Base-by-base conservation (phyloP, 2,329 filamentous ascomycete genomes). In the Alternaria ventricosa region DNA sequence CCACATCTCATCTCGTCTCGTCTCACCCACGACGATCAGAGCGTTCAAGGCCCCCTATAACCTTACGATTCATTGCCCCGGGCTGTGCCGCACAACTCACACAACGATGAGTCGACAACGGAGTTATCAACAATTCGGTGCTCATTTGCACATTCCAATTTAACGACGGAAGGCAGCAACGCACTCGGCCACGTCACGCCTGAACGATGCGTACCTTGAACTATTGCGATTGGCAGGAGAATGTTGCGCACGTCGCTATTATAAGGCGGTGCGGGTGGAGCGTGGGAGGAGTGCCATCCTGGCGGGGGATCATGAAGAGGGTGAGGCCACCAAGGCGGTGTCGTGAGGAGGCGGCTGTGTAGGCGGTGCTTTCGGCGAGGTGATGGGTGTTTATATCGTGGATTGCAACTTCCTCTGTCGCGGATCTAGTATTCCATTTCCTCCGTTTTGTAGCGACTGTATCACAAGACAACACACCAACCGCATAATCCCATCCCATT, bases 1-100 rank as follows among this genome's bases (percentile, higher is more conserved):
- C 49, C 49, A 41, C 28, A 53, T 53, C 49, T 53, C 49, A 53
- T 41, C 49, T 53, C 28, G 36, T 53, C 49, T 53, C 49, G 36
- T 41, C 49, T 36, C 36, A 36, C 49, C 13, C 28, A 25, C 49
- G 13, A 53, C 13, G 30, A 36, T 53, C 49, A 5, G 28, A 53
- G 49, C 49, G 33, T 53, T 46, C 36, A 36, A 53, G 28, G 49
- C 49, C 28, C 9, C 22, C 49, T 15, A 36, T 30, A 11, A 18
- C 15, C 8, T 11, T 7, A 20, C 49, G 49, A 23, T 20, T 51
- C 28, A 36, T 23, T 33, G 12, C 28, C 28, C 18, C 18, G 12
- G 30, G 33, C 33, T 36, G 33, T 36, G 33, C 33, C 15, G 33
- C 33, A 36, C 33, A 36, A 36, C 33, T 36, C 33, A 36, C 33